Conservation (phyloP, 2,329 filamentous ascomycete genomes). For the Leptographium procerum region DNA sequence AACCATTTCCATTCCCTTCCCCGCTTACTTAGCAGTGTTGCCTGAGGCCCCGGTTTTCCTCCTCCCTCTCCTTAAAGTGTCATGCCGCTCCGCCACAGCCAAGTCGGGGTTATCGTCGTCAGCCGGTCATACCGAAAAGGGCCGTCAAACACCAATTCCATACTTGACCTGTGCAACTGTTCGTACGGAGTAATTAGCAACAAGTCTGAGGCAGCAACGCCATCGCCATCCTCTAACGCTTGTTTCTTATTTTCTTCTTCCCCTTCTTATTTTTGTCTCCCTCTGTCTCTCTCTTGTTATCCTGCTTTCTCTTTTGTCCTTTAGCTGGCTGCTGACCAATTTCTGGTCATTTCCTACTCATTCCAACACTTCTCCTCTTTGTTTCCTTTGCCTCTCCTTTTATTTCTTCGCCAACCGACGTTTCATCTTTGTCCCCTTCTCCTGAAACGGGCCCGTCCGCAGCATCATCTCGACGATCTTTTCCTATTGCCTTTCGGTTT, state of each 20-base stretch:
- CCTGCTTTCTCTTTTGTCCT: neutral
- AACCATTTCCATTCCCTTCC: neutral
- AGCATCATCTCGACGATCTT: too few relatives aligned
- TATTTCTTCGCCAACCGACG: too few relatives aligned
- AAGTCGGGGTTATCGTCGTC: neutral
- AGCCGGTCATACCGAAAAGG: neutral
- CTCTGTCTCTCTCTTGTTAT: neutral
- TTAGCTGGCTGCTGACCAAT: neutral
- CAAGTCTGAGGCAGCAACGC: neutral
- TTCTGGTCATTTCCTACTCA: constrained; percentile 9
- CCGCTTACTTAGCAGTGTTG: neutral
- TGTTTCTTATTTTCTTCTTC: neutral
- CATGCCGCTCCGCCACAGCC: neutral
- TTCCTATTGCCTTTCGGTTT: too few relatives aligned
- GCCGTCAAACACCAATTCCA: neutral
- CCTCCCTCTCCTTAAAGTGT: neutral
- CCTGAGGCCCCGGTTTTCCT: neutral
- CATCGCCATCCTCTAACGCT: neutral
- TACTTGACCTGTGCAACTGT: neutral
- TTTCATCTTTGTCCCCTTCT: too few relatives aligned
- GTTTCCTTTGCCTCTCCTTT: neutral
- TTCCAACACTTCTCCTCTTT: neutral
- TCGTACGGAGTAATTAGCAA: too few relatives aligned
- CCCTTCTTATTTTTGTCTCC: neutral
- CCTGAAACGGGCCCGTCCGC: neutral